Conservation (phyloP, 2,329 filamentous ascomycete genomes). For the Tolypocladium tropicale region DNA sequence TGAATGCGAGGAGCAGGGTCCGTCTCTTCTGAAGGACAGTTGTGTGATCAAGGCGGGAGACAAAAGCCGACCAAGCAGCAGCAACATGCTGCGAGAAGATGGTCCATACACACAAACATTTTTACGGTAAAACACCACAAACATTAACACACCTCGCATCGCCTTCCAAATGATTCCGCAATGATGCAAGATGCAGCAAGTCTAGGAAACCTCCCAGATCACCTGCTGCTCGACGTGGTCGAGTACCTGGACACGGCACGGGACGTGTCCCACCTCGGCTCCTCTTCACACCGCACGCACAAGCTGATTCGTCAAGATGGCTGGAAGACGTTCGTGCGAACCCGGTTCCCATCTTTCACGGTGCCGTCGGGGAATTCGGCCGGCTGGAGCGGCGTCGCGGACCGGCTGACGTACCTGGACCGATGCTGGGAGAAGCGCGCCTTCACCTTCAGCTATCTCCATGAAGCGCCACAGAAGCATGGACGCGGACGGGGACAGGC, state of each 20-base stretch:
- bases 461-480: constrained; percentile 9
- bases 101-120: background rate
- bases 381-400: constrained; percentile 29
- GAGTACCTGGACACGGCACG: constrained; percentile 36
- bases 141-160: background rate
- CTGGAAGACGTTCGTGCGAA: constrained; percentile 39
- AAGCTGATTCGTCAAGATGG: constrained; percentile 29
- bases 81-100: background rate
- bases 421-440: constrained; percentile 42
- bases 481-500: background rate
- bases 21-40: no score
- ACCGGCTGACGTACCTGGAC: constrained; percentile 37
- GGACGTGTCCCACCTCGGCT: constrained; percentile 32
- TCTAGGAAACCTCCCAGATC: constrained; percentile 35
- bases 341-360: constrained; percentile 30
- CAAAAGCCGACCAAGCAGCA: background rate
- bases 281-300: constrained; percentile 27
- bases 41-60: background rate
- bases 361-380: constrained; percentile 16
- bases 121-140: background rate
- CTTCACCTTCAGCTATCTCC: constrained; percentile 23
- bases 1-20: background rate
- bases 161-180: background rate
- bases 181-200: constrained; percentile 15
- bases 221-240: constrained; percentile 39